phyloP scores from a whole-genome alignment of 345 rosid species.

The Ceriops zippeliana region DNA sequence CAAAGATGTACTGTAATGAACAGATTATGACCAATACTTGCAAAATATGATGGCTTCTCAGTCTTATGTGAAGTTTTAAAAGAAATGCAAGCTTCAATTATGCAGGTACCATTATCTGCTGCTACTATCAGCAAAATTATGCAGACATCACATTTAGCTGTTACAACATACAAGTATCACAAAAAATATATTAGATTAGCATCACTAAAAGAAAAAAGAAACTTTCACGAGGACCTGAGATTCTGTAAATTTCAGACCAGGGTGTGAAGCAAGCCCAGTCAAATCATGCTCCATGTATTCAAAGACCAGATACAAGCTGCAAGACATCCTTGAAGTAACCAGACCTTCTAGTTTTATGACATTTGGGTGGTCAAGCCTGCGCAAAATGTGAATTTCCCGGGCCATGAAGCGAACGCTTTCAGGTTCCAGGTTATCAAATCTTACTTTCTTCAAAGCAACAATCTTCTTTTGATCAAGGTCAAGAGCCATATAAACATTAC shows the following conservation, averaged over 20 bases:
- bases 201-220: not conserved
- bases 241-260: slow-evolving; percentile 82
- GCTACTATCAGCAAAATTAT: not conserved
- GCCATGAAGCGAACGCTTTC: slow-evolving; percentile 99
- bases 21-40: not conserved
- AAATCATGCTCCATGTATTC: slow-evolving; percentile 99
- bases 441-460: slow-evolving; percentile 95
- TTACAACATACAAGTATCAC: not conserved
- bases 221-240: slow-evolving; percentile 52
- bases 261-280: slow-evolving; percentile 95
- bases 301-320: slow-evolving; percentile 96
- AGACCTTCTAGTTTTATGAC: slow-evolving; percentile 94
- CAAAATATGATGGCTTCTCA: not conserved
- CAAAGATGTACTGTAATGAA: not conserved
- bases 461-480: slow-evolving; percentile 89
- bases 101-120: not conserved
- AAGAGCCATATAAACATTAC: slow-evolving; percentile 93
- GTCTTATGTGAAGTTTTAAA: not conserved
- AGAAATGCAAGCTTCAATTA: not conserved
- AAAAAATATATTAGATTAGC: not conserved
- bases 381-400: slow-evolving; percentile 88
- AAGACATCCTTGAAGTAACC: slow-evolving; percentile 98
- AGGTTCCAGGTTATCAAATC: slow-evolving; percentile 93
- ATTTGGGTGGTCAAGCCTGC: slow-evolving; percentile 92
- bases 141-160: not conserved